Percentiles rank a stretch among this genome's conserved stretches.
Conservation (phyloP, 345 rosid genomes). For the Jatropha curcas region DNA sequence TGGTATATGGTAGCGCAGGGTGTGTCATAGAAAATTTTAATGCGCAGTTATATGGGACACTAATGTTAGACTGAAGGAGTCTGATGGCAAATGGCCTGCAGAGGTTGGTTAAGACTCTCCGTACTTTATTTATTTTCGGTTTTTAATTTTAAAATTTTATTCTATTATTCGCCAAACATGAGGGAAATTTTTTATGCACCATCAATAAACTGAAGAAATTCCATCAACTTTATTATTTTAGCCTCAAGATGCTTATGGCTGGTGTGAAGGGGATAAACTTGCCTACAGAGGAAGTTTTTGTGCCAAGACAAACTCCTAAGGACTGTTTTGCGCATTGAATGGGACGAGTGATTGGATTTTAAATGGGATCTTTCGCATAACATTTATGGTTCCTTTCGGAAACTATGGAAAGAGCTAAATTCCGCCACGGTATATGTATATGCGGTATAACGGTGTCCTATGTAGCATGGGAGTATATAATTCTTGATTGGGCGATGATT, state of each 20-base stretch:
- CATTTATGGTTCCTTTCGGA: constrained; percentile 98
- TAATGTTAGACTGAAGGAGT: constrained; percentile 95
- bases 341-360: no score
- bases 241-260: constrained; percentile 99
- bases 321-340: constrained; percentile 93
- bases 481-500: constrained; percentile 8
- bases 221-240: constrained; percentile 26
- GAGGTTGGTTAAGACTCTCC: constrained; percentile 69
- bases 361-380: no score
- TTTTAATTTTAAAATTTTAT: constrained; percentile 3
- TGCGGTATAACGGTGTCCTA: neutral
- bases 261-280: constrained; percentile 99
- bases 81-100: constrained; percentile 99
- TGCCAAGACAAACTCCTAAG: constrained; percentile 97
- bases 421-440: neutral
- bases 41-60: constrained; percentile 98
- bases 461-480: no score
- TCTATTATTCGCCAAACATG: no score
- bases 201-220: constrained; percentile 7
- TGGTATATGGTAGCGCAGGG: no score
- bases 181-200: neutral
- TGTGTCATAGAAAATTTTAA: constrained; percentile 98
- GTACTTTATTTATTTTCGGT: neutral
- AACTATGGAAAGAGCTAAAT: constrained; percentile 77
- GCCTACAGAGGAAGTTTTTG: constrained; percentile 97